Percentiles rank a stretch among this genome's conserved stretches.
phyloP scores from a whole-genome alignment of 2,329 filamentous ascomycete genomes.

The Sporothrix humicola region DNA sequence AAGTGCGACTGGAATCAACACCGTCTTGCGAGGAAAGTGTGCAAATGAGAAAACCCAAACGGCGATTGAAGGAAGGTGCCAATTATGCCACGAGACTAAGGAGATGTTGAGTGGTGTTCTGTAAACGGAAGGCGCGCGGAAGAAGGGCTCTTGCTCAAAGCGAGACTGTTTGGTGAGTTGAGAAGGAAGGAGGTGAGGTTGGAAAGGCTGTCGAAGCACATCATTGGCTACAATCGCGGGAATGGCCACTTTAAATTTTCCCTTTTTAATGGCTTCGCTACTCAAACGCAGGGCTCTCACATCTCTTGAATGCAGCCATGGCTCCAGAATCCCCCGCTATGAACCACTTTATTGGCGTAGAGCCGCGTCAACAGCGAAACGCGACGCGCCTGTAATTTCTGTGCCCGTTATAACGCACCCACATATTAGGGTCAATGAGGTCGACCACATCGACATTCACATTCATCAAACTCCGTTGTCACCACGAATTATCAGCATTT shows the following conservation, averaged over 20 bases:
- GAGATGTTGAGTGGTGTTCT: no score
- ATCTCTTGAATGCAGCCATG: neutral
- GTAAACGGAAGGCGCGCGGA: constrained; percentile 11
- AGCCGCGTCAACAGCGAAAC: constrained; percentile 30
- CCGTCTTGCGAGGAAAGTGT: no score
- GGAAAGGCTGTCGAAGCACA: neutral
- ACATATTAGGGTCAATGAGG: neutral
- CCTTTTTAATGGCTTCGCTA: neutral
- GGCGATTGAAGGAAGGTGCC: neutral
- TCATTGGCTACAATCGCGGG: constrained; percentile 26
- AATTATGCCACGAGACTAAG: no score
- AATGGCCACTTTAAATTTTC: constrained; percentile 24
- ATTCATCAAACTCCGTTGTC: no score
- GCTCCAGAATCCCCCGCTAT: constrained; percentile 17
- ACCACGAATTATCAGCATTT: neutral
- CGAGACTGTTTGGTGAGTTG: neutral
- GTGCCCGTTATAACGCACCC: constrained; percentile 16
- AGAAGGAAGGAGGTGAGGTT: constrained; percentile 24
- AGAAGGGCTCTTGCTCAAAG: neutral
- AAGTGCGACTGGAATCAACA: neutral
- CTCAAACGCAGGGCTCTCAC: no score
- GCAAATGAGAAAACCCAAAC: neutral
- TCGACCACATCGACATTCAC: neutral
- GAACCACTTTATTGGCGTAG: constrained; percentile 10
- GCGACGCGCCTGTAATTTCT: constrained; percentile 31